Conservation (phyloP, 2,329 filamentous ascomycete genomes). For the Phyllosticta paracitricarpa region DNA sequence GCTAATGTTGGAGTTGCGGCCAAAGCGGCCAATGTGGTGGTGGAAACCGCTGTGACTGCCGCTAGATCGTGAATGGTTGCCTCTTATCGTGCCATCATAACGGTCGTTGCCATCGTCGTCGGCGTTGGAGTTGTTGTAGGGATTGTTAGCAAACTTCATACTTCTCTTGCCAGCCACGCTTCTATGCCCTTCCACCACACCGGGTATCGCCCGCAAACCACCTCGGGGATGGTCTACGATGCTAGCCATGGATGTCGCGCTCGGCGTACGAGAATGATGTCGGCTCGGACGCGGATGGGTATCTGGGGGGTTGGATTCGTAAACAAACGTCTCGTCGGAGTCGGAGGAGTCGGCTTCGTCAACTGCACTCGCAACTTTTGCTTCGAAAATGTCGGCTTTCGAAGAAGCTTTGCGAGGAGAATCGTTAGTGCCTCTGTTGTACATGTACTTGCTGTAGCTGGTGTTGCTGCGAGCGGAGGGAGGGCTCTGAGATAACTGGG, state of each 20-base stretch:
- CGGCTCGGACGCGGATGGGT: slow-evolving; percentile 53
- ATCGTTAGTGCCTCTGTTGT: slow-evolving; percentile 23
- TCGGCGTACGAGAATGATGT: slow-evolving; percentile 80
- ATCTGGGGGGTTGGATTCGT: slow-evolving; percentile 85
- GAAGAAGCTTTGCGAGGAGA: slow-evolving; percentile 57
- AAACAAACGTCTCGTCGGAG: slow-evolving; percentile 97
- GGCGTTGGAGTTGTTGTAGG: slow-evolving; percentile 54
- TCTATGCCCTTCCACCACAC: slow-evolving; percentile 54
- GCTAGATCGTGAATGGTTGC: slow-evolving; percentile 33
- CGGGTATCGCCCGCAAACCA: slow-evolving; percentile 55
- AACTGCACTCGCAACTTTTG: slow-evolving; percentile 89
- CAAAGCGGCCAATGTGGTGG: slow-evolving; percentile 72
- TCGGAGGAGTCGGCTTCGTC: slow-evolving; percentile 95
- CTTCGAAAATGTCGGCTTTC: slow-evolving; percentile 97
- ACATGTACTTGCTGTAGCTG: slow-evolving; percentile 1
- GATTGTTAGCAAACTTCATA: slow-evolving; percentile 88
- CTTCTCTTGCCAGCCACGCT: slow-evolving; percentile 69
- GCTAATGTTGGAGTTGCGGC: slow-evolving; percentile 35
- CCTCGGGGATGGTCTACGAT: slow-evolving; percentile 49
- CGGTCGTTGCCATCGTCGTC: slow-evolving; percentile 34
- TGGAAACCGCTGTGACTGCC: slow-evolving; percentile 65
- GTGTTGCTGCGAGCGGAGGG: not conserved
- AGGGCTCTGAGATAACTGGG: slow-evolving; percentile 3
- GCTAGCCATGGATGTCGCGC: slow-evolving; percentile 70
- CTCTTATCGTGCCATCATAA: slow-evolving; percentile 27